Base-by-base conservation (phyloP, 805 yeast species). In the Schizosaccharomyces octosporus region DNA sequence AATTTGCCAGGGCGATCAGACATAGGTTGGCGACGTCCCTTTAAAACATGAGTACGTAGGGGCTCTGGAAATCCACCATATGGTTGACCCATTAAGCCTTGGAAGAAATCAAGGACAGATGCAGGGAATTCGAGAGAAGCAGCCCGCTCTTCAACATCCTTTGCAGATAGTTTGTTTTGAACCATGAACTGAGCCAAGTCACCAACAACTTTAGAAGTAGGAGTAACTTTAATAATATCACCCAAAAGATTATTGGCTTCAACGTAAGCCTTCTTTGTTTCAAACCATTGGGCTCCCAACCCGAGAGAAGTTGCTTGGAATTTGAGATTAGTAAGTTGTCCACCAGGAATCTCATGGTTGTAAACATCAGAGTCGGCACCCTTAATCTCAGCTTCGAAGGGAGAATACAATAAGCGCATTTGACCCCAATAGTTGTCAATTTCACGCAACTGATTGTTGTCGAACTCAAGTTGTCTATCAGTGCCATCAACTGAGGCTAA, bases 41-140 rank as follows among this genome's bases (percentile, higher is more conserved):
- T 81, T 70, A 93, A 81, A 65, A 93, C 80, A 72, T 89, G 87
- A 48, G 95, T 79, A 76, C 99, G 83, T 74, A 93, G 78, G 48
- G 99, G 98, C 76, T 93, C 99, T 63, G 99, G 98, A 95, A 93
- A 93, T 7, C 99, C 99, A 67, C 98, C 99, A 72, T 87, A 87
- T 70, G 99, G 99, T 66, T 93, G 93, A 72, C 99, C 99, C 86
- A 93, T 93, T 72, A 93, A 80, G 68, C 99, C 99, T 78, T 93
- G 95, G 80, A 93, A 88, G 81, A 93, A 93, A 74, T 93, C 99
- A 72, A 93, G 79, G 19, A 93, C 96, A 24, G 97, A 90, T 71
- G 85, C 97, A 65, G 98, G 99, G 95, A 93, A 90, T 75, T 93
- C 98, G 68, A 93, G 80, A 63, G 87, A 86, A 62, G 81, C 75